Base-by-base conservation (phyloP, 768 basidiomycete genomes). In the Cyathus striatus region DNA sequence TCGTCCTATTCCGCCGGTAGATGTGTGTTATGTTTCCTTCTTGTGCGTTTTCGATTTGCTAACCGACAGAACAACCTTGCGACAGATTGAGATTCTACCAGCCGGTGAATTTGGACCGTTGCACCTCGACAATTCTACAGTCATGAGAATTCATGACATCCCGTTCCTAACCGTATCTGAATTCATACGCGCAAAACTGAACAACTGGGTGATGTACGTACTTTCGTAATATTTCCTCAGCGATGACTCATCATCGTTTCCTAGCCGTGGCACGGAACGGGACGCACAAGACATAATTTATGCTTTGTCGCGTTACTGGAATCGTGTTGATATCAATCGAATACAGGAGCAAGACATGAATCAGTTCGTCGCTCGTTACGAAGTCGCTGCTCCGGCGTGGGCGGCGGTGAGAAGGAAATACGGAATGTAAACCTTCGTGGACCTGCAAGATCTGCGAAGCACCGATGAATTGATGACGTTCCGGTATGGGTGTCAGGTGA, bases 261-360 rank as follows among this genome's bases (percentile, higher is more conserved):
- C n/a, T n/a, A 89, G 87, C 57, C 82, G 85, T 41, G 77, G 78
- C 26, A 68, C 70, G 18, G 84, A 88, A 44, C 68, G 75, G 43
- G 89, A 91, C 54, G 88, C 88, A 6, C 79, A 79, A 50, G 89
- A 91, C 49, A 88, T 91, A 52, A 59, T 70, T 33, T 90, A 79
- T 56, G 72, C 79, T 27, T 68, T 92, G 52, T 70, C 76, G 45
- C 79, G 78, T 43, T 87, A 83, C 56, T 90, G 89, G 88, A 86
- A 83, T 57, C 72, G 75, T 42, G 77, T 91, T 47, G 89, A 91
- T 61, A 80, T 90, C 51, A 91, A 91, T 58, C 85, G 89, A 51
- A 83, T 91, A 46, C 81, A 83, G 21, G 89, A 91, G 61, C 78
- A 81, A 46, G 89, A 91, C 56, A 91, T 91, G 89, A 79, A 79